Percentiles rank a stretch among this genome's conserved stretches.
These are phyloP conservation scores for Thalassiosira exigua DNA, from an alignment of 352 stramenopile species.

Conservation along the genomic window DNA sequence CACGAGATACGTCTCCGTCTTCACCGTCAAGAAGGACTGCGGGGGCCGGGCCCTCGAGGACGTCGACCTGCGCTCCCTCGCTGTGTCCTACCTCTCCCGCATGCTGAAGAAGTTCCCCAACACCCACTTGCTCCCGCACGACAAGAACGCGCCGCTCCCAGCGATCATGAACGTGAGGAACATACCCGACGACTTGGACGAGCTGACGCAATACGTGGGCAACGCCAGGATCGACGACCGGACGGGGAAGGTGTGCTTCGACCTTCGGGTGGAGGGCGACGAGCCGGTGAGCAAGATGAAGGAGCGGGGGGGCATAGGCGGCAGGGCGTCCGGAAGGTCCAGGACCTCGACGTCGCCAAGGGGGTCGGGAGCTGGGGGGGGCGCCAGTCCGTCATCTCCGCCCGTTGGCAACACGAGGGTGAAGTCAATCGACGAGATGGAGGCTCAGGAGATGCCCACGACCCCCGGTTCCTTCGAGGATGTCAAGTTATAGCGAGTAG, in stretches of 20 bases:
- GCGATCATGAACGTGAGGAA: slow-evolving; percentile 45
- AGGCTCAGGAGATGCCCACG: neutral
- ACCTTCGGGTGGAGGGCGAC: slow-evolving; percentile 48
- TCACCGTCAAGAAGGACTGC: slow-evolving; percentile 57
- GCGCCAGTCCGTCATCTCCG: too few species aligned
- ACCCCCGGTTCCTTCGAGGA: neutral
- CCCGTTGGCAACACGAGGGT: neutral
- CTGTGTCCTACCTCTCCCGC: slow-evolving; percentile 41
- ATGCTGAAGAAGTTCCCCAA: slow-evolving; percentile 55
- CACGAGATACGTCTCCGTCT: slow-evolving; percentile 50
- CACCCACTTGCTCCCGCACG: slow-evolving; percentile 48
- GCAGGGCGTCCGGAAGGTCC: neutral
- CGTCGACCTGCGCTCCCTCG: slow-evolving; percentile 37
- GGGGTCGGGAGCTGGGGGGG: neutral
- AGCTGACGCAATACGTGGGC: slow-evolving; percentile 47
- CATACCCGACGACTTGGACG: slow-evolving; percentile 50
- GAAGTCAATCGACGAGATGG: neutral
- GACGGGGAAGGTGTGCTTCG: slow-evolving; percentile 53
- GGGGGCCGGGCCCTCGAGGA: slow-evolving; percentile 32
- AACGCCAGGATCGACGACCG: slow-evolving; percentile 40
- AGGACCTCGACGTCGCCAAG: neutral
- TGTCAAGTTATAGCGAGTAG: slow-evolving; percentile 1
- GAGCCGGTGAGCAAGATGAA: slow-evolving; percentile 56
- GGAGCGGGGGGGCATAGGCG: neutral
- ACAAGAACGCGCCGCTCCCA: slow-evolving; percentile 42